Evolutionary conservation across 257 asterid genomes (phyloP).

Genomic region (Nicotiana otophora): DNA sequence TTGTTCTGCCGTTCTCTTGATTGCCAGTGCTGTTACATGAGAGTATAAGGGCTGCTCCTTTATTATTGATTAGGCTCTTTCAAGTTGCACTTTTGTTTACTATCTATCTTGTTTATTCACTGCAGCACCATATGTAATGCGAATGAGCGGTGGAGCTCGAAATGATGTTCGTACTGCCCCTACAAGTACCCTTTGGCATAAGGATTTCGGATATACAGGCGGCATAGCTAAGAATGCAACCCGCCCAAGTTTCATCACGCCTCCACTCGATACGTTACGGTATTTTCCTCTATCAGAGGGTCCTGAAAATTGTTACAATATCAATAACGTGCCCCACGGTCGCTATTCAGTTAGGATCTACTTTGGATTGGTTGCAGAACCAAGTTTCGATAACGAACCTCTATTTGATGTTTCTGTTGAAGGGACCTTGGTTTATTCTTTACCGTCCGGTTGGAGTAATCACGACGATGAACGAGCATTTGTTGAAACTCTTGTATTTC

Average conservation of each 20-base stretch:
- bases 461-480: conserved; percentile 73
- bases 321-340: conserved; percentile 71
- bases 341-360: conserved; percentile 76
- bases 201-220: conserved; percentile 90
- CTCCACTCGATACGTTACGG: conserved; percentile 61
- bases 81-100: background rate
- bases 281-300: conserved; percentile 85
- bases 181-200: conserved; percentile 70
- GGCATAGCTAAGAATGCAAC: conserved; percentile 70
- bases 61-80: background rate
- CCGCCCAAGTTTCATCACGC: conserved; percentile 66
- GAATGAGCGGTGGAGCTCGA: conserved; percentile 95
- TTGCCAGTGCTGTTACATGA: background rate
- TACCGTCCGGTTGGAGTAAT: conserved; percentile 93
- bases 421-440: conserved; percentile 79
- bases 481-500: conserved; percentile 70
- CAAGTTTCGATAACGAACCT: conserved; percentile 76
- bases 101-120: background rate
- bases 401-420: conserved; percentile 84
- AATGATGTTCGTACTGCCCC: conserved; percentile 56
- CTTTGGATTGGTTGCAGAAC: conserved; percentile 66
- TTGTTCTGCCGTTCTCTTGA: background rate
- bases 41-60: background rate
- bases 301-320: conserved; percentile 88
- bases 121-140: conserved; percentile 77